Conservation (phyloP, 257 asterid species). For the Osmanthus fragrans region DNA sequence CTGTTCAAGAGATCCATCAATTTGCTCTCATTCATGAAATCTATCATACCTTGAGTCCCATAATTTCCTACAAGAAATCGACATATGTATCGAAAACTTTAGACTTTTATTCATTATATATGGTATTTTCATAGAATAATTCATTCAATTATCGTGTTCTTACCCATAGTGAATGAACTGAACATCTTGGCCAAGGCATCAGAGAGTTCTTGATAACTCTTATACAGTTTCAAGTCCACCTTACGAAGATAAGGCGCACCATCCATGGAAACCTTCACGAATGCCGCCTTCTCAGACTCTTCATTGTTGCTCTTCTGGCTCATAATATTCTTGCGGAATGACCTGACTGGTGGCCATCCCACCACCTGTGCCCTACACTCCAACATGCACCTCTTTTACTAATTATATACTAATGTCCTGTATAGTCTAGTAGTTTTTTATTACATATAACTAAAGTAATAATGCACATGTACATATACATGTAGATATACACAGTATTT, state of each 20-base stretch:
- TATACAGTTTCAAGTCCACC: conserved; percentile 51
- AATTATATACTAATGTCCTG: too few relatives aligned
- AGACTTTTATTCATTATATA: background rate
- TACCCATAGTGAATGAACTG: conserved; percentile 53
- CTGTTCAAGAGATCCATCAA: conserved; percentile 54
- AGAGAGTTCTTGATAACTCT: conserved; percentile 48
- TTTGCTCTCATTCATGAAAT: conserved; percentile 58
- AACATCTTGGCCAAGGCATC: conserved; percentile 58
- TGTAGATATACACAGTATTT: too few relatives aligned
- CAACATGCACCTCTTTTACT: background rate
- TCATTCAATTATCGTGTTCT: background rate
- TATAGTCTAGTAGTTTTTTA: too few relatives aligned
- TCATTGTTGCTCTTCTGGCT: conserved; percentile 44
- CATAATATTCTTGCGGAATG: conserved; percentile 47
- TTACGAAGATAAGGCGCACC: conserved; percentile 60
- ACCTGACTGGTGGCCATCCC: conserved; percentile 60
- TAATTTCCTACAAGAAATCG: conserved; percentile 28
- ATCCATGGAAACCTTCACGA: conserved; percentile 56
- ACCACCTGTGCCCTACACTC: conserved; percentile 50
- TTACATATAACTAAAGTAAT: background rate
- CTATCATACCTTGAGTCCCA: conserved; percentile 57
- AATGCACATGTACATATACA: too few relatives aligned
- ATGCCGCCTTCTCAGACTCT: conserved; percentile 37
- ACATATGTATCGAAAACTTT: background rate
- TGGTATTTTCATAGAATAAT: background rate